Conservation (phyloP, 75 land plant genomes). For the Pinus tabuliformis region DNA sequence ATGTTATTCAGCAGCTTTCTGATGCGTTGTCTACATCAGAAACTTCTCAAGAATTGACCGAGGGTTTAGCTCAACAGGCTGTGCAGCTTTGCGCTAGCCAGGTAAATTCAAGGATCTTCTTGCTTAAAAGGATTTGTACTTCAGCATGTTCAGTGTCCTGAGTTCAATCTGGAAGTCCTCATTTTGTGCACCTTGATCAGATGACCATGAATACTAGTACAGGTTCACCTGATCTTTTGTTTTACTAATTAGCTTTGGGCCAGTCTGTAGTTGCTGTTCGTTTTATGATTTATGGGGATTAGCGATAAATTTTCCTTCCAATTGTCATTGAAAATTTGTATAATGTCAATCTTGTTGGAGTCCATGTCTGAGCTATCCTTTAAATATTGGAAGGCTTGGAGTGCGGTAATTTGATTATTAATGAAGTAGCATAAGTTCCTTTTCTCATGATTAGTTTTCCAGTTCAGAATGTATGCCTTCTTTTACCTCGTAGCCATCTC, state of each 20-base stretch:
- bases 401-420: neutral
- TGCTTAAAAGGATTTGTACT: neutral
- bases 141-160: neutral
- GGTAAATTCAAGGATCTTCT: conserved; percentile 20
- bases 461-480: no score
- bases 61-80: conserved; percentile 52
- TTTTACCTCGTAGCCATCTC: neutral
- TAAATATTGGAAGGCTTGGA: neutral
- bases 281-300: neutral
- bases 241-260: neutral
- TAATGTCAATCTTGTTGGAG: neutral
- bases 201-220: neutral
- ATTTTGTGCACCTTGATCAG: neutral
- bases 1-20: conserved; percentile 85
- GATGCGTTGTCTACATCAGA: conserved; percentile 80
- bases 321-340: neutral
- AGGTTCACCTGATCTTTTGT: neutral
- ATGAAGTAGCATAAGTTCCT: neutral
- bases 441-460: no score
- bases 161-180: neutral
- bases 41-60: conserved; percentile 42
- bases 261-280: no score
- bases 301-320: neutral
- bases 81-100: conserved; percentile 70
- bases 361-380: neutral